Conservation (phyloP, 805 yeast genomes). For the Candida hispaniensis region DNA sequence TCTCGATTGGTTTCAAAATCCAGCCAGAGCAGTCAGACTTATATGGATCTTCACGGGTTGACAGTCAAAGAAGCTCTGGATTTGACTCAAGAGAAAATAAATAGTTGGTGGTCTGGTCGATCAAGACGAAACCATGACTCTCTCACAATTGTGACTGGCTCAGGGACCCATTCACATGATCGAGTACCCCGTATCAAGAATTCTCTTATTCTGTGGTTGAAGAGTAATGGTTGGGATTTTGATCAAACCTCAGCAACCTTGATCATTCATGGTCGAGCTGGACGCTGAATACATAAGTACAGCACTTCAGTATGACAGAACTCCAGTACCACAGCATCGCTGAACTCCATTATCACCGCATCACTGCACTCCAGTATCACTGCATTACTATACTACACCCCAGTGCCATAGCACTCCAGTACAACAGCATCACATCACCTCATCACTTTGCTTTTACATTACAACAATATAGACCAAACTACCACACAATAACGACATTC, state of each 20-base stretch:
- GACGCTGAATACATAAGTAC: too few relatives aligned
- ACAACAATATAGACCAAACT: too few relatives aligned
- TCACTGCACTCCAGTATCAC: too few relatives aligned
- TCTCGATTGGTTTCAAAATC: slow-evolving; percentile 2
- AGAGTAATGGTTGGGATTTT: slow-evolving; percentile 14
- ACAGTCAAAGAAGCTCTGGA: slow-evolving; percentile 11
- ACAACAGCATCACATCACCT: too few relatives aligned
- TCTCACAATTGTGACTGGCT: slow-evolving; percentile 18
- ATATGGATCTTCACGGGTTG: slow-evolving; percentile 7
- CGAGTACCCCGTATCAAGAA: slow-evolving; percentile 19
- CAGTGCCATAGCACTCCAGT: too few relatives aligned
- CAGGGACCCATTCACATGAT: slow-evolving; percentile 18
- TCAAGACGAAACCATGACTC: not conserved
- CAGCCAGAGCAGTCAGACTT: not conserved
- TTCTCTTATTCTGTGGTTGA: slow-evolving; percentile 16
- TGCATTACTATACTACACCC: too few relatives aligned
- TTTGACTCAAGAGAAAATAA: slow-evolving; percentile 1
- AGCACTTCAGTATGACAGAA: too few relatives aligned
- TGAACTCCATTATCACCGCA: too few relatives aligned
- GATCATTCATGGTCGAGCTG: slow-evolving; percentile 1
- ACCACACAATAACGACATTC: too few relatives aligned
- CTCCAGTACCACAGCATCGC: too few relatives aligned
- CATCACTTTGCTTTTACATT: too few relatives aligned
- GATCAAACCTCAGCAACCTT: slow-evolving; percentile 4
- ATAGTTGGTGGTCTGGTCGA: slow-evolving; percentile 5